A percentile compares a stretch with the other conserved stretches of the same genome.
Conservation (phyloP, 75 land plant genomes). For the Cunninghamia lanceolata region DNA sequence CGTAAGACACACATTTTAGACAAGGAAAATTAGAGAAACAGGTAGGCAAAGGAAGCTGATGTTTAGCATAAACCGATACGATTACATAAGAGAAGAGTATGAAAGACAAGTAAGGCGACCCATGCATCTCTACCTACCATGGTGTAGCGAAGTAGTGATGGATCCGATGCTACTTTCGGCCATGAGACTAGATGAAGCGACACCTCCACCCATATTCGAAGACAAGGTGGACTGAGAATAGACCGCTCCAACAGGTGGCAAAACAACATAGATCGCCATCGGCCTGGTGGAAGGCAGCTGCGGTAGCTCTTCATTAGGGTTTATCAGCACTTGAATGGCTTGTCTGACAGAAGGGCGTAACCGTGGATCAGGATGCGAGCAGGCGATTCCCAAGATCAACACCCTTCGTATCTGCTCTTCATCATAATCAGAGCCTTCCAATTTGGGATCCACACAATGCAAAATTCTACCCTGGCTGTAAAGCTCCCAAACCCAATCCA, state of each 20-base stretch:
- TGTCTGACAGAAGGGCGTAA: conserved; percentile 51
- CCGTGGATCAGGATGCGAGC: conserved; percentile 56
- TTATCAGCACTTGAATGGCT: conserved; percentile 28
- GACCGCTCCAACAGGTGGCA: not conserved
- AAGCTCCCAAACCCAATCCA: conserved; percentile 61
- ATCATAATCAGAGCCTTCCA: conserved; percentile 14
- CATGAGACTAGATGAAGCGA: not conserved
- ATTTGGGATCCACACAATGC: conserved; percentile 42
- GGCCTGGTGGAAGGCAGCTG: not conserved
- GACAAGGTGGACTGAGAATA: not conserved
- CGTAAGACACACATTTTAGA: too few species aligned
- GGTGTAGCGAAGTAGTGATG: not conserved
- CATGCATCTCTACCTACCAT: not conserved
- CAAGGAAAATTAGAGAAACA: too few species aligned
- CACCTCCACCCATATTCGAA: not conserved
- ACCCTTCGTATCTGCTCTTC: conserved; percentile 39
- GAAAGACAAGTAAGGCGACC: too few species aligned
- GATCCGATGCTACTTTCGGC: not conserved
- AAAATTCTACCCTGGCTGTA: conserved; percentile 23
- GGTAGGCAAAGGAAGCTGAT: too few species aligned
- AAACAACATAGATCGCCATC: not conserved
- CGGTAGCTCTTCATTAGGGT: not conserved
- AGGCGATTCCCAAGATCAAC: conserved; percentile 51
- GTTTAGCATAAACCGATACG: too few species aligned
- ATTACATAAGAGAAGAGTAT: too few species aligned